These are phyloP conservation scores for Exophiala phaeomuriformis DNA, from an alignment of 2,329 filamentous ascomycete genomes.

Conservation along the genomic window DNA sequence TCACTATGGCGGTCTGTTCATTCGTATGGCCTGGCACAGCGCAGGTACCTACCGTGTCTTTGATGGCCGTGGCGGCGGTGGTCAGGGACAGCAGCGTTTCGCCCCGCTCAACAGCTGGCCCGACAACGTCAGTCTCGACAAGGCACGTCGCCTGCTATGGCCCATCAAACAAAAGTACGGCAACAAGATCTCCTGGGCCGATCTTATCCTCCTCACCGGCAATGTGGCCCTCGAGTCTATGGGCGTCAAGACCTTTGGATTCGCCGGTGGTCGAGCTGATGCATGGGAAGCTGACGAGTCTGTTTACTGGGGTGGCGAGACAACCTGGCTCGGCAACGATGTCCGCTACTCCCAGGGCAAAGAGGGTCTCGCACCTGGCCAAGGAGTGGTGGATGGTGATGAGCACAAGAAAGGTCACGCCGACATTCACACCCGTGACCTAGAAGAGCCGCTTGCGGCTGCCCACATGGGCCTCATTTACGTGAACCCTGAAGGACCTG, in stretches of 20 bases:
- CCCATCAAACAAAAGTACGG: slow-evolving; percentile 81
- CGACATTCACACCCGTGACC: slow-evolving; percentile 53
- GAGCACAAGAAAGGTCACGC: slow-evolving; percentile 39
- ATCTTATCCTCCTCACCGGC: slow-evolving; percentile 62
- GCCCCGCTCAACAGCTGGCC: slow-evolving; percentile 77
- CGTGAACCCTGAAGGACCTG: slow-evolving; percentile 72
- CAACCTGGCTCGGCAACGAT: slow-evolving; percentile 67
- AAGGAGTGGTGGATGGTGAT: slow-evolving; percentile 39
- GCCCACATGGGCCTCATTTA: slow-evolving; percentile 74
- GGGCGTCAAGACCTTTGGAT: slow-evolving; percentile 67
- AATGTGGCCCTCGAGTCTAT: slow-evolving; percentile 72
- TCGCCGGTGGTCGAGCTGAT: slow-evolving; percentile 64
- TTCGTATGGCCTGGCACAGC: slow-evolving; percentile 76
- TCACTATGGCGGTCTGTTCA: slow-evolving; percentile 72
- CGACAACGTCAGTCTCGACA: slow-evolving; percentile 70
- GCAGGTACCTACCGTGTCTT: slow-evolving; percentile 69
- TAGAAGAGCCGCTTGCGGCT: slow-evolving; percentile 61
- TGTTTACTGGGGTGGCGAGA: slow-evolving; percentile 70
- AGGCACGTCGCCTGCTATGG: slow-evolving; percentile 71
- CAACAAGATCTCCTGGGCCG: slow-evolving; percentile 74
- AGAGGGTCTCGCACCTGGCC: slow-evolving; percentile 33
- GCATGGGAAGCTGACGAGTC: slow-evolving; percentile 70
- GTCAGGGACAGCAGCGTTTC: slow-evolving; percentile 69
- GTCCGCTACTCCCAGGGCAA: slow-evolving; percentile 56
- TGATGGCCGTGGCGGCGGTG: slow-evolving; percentile 68